Percentiles rank a stretch among this genome's conserved stretches.
Evolutionary conservation across 2,329 filamentous ascomycete species (phyloP).

Genomic region (Kalaharituber pfeilii): DNA sequence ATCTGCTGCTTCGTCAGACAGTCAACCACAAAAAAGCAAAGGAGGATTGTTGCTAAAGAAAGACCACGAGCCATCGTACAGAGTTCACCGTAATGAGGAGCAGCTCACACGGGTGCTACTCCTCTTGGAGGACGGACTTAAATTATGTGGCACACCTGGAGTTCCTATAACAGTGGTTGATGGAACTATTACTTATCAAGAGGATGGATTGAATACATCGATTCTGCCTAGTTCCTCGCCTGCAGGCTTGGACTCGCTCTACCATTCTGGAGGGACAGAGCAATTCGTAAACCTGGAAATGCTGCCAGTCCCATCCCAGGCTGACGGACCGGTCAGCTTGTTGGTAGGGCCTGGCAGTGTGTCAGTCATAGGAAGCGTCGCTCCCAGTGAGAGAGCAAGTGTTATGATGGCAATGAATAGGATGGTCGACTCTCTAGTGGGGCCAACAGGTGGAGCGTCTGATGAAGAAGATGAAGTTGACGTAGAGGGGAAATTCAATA

Average conservation of each 20-base stretch:
- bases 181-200: constrained; percentile 17
- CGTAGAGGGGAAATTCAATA: background rate
- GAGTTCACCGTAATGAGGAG: constrained; percentile 42
- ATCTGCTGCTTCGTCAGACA: constrained; percentile 27
- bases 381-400: constrained; percentile 10
- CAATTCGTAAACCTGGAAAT: constrained; percentile 8
- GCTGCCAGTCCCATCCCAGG: constrained; percentile 9
- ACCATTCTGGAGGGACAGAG: constrained; percentile 6
- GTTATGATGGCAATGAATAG: constrained; percentile 21
- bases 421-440: constrained; percentile 22
- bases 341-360: constrained; percentile 2
- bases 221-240: constrained; percentile 16
- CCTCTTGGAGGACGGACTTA: constrained; percentile 43
- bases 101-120: constrained; percentile 50
- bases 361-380: background rate
- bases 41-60: constrained; percentile 10
- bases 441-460: constrained; percentile 14
- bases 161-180: constrained; percentile 17
- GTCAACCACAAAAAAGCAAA: constrained; percentile 18
- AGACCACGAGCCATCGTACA: constrained; percentile 27
- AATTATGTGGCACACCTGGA: constrained; percentile 27
- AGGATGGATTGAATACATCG: constrained; percentile 9
- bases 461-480: constrained; percentile 18
- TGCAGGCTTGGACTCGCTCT: constrained; percentile 17
- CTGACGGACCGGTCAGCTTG: constrained; percentile 1